Conservation (phyloP, 2,329 filamentous ascomycete genomes). For the Davidsoniella virescens region DNA sequence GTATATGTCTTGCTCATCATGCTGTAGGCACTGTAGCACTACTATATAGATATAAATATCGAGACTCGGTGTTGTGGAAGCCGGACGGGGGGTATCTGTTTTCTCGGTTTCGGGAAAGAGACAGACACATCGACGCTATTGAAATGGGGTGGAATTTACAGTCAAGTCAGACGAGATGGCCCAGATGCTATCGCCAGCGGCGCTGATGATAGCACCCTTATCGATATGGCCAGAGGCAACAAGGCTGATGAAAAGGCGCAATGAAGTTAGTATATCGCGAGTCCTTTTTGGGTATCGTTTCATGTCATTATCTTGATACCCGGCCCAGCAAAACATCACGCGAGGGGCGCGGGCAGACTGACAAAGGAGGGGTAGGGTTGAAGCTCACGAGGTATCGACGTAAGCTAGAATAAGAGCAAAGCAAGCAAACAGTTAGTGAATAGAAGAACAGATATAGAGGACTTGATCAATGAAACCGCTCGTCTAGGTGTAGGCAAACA, state of each 20-base stretch:
- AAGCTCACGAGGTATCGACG: constrained; percentile 32
- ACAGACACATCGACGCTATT: background rate
- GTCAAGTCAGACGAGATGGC: constrained; percentile 53
- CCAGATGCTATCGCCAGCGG: constrained; percentile 67
- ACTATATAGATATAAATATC: too few relatives aligned
- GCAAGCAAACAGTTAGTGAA: constrained; percentile 17
- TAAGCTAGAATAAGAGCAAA: constrained; percentile 24
- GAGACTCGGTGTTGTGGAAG: too few relatives aligned
- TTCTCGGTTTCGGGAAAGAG: background rate
- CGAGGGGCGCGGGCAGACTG: background rate
- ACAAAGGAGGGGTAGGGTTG: constrained; percentile 7
- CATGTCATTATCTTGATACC: background rate
- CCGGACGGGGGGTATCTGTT: background rate
- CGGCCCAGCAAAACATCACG: background rate
- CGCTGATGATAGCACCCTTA: constrained; percentile 71
- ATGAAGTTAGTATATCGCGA: constrained; percentile 9
- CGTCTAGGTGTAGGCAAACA: background rate
- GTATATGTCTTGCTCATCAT: too few relatives aligned
- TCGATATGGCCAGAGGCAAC: constrained; percentile 64
- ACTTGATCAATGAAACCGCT: background rate
- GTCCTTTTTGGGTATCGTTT: constrained; percentile 13
- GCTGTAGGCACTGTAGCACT: too few relatives aligned
- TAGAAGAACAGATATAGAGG: background rate
- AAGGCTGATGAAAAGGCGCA: constrained; percentile 39
- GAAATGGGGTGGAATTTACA: constrained; percentile 34